Evolutionary conservation across 2,329 filamentous ascomycete genomes (phyloP).

Genomic region (Diaporthe amygdali): DNA sequence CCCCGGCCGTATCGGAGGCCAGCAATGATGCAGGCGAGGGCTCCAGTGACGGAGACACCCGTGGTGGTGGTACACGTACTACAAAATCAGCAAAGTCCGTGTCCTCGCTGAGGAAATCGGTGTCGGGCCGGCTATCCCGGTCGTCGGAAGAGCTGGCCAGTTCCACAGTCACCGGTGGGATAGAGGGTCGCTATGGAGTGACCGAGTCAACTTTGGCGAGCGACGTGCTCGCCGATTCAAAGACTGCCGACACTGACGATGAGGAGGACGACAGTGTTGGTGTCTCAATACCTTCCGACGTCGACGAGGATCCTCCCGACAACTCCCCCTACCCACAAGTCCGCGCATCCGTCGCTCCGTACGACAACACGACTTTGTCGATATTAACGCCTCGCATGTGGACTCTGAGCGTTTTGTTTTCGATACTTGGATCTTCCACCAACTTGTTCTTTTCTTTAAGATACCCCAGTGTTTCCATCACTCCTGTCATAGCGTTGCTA

Average conservation of each 20-base stretch:
- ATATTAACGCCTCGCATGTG: slow-evolving; percentile 91
- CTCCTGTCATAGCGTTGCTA: slow-evolving; percentile 84
- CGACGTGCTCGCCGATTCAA: slow-evolving; percentile 49
- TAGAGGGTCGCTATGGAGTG: slow-evolving; percentile 60
- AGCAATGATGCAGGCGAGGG: slow-evolving; percentile 20
- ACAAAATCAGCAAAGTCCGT: slow-evolving; percentile 12
- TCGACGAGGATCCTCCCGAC: slow-evolving; percentile 62
- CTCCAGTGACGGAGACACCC: slow-evolving; percentile 18
- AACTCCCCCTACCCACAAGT: slow-evolving; percentile 82
- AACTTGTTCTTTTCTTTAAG: slow-evolving; percentile 89
- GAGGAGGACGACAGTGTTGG: slow-evolving; percentile 34
- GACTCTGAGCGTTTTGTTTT: slow-evolving; percentile 79
- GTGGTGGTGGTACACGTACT: background rate
- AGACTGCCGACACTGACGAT: slow-evolving; percentile 40
- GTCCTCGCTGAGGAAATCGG: slow-evolving; percentile 20
- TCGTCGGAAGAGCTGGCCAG: slow-evolving; percentile 57
- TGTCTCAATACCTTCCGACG: slow-evolving; percentile 40
- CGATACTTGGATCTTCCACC: slow-evolving; percentile 80
- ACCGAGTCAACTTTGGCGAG: slow-evolving; percentile 52
- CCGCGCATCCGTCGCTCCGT: slow-evolving; percentile 77
- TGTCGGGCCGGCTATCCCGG: slow-evolving; percentile 23
- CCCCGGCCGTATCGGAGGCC: slow-evolving; percentile 13
- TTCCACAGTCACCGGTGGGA: slow-evolving; percentile 55
- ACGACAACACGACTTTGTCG: slow-evolving; percentile 77
- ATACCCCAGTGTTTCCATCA: slow-evolving; percentile 90